phyloP scores from a whole-genome alignment of 2,329 filamentous ascomycete species.

The Talaromyces verruculosus region DNA sequence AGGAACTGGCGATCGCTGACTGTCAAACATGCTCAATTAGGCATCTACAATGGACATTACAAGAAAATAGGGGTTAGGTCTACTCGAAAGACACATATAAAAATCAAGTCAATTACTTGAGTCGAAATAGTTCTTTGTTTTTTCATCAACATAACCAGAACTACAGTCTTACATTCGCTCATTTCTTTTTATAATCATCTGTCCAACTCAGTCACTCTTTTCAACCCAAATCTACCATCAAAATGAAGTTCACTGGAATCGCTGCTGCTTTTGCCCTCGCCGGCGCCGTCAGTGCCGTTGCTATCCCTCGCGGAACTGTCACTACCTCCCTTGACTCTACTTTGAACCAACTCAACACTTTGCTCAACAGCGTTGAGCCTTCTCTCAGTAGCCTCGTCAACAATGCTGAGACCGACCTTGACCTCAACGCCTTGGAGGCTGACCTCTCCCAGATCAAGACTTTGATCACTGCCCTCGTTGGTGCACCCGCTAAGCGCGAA shows the following conservation, averaged over 20 bases:
- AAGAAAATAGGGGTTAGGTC: background rate
- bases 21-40: background rate
- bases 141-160: background rate
- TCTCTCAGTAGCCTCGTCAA: constrained; percentile 1
- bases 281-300: constrained; percentile 32
- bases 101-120: too few relatives aligned
- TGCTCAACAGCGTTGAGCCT: constrained; percentile 19
- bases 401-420: constrained; percentile 6
- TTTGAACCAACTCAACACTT: constrained; percentile 21
- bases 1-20: background rate
- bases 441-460: constrained; percentile 23
- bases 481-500: constrained; percentile 19
- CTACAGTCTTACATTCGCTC: constrained; percentile 1
- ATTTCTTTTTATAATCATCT: background rate
- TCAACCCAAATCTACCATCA: constrained; percentile 23
- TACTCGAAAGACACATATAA: background rate
- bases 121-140: background rate
- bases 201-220: constrained; percentile 29
- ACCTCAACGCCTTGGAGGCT: constrained; percentile 12
- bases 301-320: constrained; percentile 30
- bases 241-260: constrained; percentile 41
- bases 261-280: constrained; percentile 34
- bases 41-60: background rate
- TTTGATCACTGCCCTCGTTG: constrained; percentile 19
- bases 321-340: constrained; percentile 25